Conservation (phyloP, 1,284 basidiomycete species). For the Malassezia caprae region DNA sequence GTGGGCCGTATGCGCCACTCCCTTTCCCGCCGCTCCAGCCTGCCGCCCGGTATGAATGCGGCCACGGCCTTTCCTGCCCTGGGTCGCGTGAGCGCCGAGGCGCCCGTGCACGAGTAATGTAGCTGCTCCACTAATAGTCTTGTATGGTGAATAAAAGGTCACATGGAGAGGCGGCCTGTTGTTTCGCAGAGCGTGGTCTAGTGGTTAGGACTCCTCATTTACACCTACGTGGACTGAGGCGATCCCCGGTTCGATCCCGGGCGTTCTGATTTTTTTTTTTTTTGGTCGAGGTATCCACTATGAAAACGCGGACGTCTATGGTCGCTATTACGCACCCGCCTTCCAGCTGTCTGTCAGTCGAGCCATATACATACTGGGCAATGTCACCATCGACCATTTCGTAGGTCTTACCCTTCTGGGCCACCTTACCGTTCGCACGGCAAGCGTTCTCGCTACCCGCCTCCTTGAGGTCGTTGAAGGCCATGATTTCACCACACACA, state of each 20-base stretch:
- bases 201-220: slow-evolving; percentile 22
- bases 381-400: slow-evolving; percentile 53
- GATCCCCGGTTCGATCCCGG: slow-evolving; percentile 23
- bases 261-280: slow-evolving; percentile 20
- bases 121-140: neutral
- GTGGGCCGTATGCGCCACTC: neutral
- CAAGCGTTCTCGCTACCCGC: slow-evolving; percentile 79
- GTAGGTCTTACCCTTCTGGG: slow-evolving; percentile 94
- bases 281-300: neutral
- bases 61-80: neutral
- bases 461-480: slow-evolving; percentile 80
- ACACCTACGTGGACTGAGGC: slow-evolving; percentile 16
- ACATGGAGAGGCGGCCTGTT: neutral
- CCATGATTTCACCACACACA: slow-evolving; percentile 98
- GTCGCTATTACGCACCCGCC: slow-evolving; percentile 11
- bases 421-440: slow-evolving; percentile 87
- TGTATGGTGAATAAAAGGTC: neutral
- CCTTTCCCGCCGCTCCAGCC: neutral
- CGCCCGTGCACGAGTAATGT: neutral
- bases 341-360: slow-evolving; percentile 26
- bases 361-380: slow-evolving; percentile 19
- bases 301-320: neutral
- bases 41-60: neutral
- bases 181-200: slow-evolving; percentile 20
- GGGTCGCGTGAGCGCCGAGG: neutral